A percentile compares a stretch with the other conserved stretches of the same genome.
Evolutionary conservation across 2,329 filamentous ascomycete species (phyloP).

Genomic region (Neofusicoccum umdonicola): DNA sequence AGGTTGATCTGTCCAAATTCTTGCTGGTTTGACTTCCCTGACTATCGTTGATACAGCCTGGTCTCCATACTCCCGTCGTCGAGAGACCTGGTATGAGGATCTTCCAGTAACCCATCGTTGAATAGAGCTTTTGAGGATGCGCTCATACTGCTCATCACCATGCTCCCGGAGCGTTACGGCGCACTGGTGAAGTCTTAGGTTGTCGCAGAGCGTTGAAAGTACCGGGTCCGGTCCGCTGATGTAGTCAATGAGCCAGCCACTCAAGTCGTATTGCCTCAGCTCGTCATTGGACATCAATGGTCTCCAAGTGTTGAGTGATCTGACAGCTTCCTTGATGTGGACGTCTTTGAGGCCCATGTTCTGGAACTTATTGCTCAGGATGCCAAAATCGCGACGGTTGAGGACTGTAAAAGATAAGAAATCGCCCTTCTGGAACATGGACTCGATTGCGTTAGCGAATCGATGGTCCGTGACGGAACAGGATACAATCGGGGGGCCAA

Average conservation of each 20-base stretch:
- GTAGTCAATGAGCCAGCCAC: conserved; percentile 76
- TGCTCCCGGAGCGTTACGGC: conserved; percentile 65
- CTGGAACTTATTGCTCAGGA: conserved; percentile 51
- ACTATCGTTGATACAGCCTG: conserved; percentile 71
- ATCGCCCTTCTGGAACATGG: conserved; percentile 52
- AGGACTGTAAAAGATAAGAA: conserved; percentile 70
- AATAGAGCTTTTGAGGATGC: conserved; percentile 60
- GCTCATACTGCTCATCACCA: conserved; percentile 64
- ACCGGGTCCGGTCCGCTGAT: conserved; percentile 79
- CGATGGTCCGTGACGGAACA: conserved; percentile 74
- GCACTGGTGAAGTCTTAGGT: conserved; percentile 65
- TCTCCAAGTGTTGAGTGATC: conserved; percentile 55
- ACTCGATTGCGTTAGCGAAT: conserved; percentile 63
- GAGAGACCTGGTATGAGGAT: conserved; percentile 62
- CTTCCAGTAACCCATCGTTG: conserved; percentile 68
- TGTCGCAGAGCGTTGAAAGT: conserved; percentile 81
- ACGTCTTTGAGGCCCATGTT: conserved; percentile 61
- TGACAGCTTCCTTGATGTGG: conserved; percentile 63
- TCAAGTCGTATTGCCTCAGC: conserved; percentile 62
- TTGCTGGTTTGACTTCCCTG: conserved; percentile 59
- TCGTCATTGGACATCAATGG: conserved; percentile 57
- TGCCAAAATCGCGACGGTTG: conserved; percentile 69
- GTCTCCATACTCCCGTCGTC: conserved; percentile 81
- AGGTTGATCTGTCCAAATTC: conserved; percentile 74
- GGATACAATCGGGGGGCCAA: conserved; percentile 75